Evolutionary conservation across 2,329 filamentous ascomycete genomes (phyloP), one percentile per base, ranked within the genome.

Genomic region (Nemania bipapillata): DNA sequence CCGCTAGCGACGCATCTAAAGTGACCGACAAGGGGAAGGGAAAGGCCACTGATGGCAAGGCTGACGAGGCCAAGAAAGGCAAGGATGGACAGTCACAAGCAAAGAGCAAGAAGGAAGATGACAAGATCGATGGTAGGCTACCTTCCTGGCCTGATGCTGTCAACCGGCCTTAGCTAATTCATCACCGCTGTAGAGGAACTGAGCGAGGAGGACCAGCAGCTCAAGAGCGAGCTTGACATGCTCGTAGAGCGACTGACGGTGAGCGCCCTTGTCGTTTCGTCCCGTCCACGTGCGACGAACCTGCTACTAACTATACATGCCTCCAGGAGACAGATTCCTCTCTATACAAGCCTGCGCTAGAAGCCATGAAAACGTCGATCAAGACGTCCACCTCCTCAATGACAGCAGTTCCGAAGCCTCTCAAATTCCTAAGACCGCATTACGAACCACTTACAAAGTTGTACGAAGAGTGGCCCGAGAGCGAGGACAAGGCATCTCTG

Each of bases 341-440:
- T 67, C 91, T 98, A 74, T 97, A 98, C 85, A 95, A 94, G 81
- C 89, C 94, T 68, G 92, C 96, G 63, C 86, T 99, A 74, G 94
- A 98, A 82, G 92, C 94, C 74, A 97, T 99, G 89, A 98, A 97
- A 86, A 93, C 91, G 77, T 96, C 93, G 79, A 99, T 99, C 86
- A 98, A 97, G 86, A 99, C 96, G 64, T 97, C 96, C 68, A 99
- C 96, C 74, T 98, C 94, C 68, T 99, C 96, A 53, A 99, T 99
- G 96, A 99, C 96, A 56, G 96, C 96, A 68, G 96, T 99, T 70
- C 96, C 96, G 26, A 99, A 99, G 83, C 96, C 96, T 37, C 87
- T 99, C 77, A 99, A 99, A 83, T 99, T 99, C 81, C 88, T 99
- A 72, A 90, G 96, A 84, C 96, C 95, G 74, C 95, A 99, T 82